These are phyloP conservation scores for Botryosphaeria dothidea DNA, from an alignment of 2,329 filamentous ascomycete species.

Conservation along the genomic window DNA sequence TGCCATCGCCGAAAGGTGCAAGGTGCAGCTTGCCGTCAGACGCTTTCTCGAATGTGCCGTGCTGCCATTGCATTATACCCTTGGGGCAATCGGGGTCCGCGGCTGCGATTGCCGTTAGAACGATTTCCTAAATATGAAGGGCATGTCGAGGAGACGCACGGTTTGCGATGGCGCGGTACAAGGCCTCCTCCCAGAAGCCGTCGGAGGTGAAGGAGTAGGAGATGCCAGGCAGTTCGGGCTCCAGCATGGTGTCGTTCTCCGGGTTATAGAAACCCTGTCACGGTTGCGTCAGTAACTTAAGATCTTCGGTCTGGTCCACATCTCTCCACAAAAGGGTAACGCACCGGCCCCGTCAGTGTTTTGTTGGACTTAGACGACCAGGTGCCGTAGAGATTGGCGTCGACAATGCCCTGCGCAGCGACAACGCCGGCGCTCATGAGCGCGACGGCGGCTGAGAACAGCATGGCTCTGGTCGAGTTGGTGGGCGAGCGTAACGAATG, in stretches of 20 bases:
- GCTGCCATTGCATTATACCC: conserved; percentile 72
- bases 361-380: conserved; percentile 72
- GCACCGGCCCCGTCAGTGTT: conserved; percentile 69
- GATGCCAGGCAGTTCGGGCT: conserved; percentile 65
- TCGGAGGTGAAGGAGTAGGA: conserved; percentile 73
- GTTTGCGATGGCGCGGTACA: conserved; percentile 69
- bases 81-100: conserved; percentile 61
- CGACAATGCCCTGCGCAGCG: conserved; percentile 39
- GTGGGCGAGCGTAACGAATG: conserved; percentile 19
- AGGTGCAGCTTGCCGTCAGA: conserved; percentile 61
- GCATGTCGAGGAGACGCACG: conserved; percentile 51
- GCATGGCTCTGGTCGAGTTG: conserved; percentile 8
- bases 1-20: conserved; percentile 65
- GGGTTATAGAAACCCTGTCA: conserved; percentile 70
- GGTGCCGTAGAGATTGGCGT: conserved; percentile 63
- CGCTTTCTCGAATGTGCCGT: conserved; percentile 61
- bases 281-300: background rate
- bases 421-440: conserved; percentile 34
- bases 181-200: conserved; percentile 68
- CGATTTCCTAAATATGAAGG: background rate
- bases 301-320: background rate
- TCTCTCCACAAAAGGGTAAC: conserved; percentile 26
- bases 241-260: conserved; percentile 63
- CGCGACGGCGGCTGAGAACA: background rate
- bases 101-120: conserved; percentile 47